These are phyloP conservation scores for Phytophthora hybrid DNA, from an alignment of 352 stramenopile genomes.

Conservation along the genomic window DNA sequence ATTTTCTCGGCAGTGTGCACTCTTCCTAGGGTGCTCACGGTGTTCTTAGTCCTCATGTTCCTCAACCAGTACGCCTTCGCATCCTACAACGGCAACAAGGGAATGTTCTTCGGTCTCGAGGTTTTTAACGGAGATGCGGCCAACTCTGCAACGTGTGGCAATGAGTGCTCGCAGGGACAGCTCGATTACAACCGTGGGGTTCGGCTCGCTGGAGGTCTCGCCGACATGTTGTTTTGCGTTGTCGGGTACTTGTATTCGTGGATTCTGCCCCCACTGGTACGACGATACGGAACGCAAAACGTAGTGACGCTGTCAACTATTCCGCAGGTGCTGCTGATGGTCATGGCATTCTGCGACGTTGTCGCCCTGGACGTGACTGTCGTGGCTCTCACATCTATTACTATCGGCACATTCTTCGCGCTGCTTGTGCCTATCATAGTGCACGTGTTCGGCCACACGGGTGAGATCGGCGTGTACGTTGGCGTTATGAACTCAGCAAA, in stretches of 20 bases:
- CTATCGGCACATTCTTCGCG: background rate
- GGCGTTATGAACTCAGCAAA: constrained; percentile 65
- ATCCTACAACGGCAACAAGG: constrained; percentile 69
- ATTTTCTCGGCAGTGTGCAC: constrained; percentile 39
- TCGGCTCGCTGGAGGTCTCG: constrained; percentile 48
- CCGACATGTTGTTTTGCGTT: constrained; percentile 52
- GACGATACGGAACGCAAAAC: constrained; percentile 41
- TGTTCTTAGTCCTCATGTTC: constrained; percentile 54
- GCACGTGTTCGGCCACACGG: constrained; percentile 49
- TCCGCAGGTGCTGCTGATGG: background rate
- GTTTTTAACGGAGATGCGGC: constrained; percentile 50
- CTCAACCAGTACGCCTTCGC: constrained; percentile 61
- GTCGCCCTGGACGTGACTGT: constrained; percentile 47
- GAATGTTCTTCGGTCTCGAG: constrained; percentile 68
- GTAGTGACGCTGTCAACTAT: constrained; percentile 27
- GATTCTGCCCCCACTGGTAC: constrained; percentile 50
- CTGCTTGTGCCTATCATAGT: background rate
- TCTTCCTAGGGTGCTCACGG: constrained; percentile 32
- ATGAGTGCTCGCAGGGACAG: constrained; percentile 49
- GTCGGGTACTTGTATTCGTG: constrained; percentile 59
- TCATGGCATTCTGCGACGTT: constrained; percentile 50
- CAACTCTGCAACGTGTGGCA: constrained; percentile 39
- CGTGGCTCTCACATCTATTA: constrained; percentile 44
- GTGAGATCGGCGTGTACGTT: constrained; percentile 58
- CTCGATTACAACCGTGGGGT: constrained; percentile 55